These are phyloP conservation scores for Saccharomyces hybrid DNA, from an alignment of 1,139 yeast genomes.

Conservation along the genomic window DNA sequence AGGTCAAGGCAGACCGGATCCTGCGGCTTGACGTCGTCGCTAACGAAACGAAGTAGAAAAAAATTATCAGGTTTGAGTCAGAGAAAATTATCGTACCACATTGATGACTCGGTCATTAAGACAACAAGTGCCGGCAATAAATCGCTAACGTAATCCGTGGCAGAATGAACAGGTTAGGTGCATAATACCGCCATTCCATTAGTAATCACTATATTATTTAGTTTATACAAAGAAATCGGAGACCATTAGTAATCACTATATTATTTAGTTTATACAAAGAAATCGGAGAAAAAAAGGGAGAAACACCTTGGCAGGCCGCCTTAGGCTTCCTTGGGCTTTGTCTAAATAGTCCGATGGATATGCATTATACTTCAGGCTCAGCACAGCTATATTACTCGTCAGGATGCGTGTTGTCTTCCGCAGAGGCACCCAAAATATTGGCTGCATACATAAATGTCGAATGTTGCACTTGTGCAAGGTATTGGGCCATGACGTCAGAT, in stretches of 20 bases:
- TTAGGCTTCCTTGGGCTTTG: background rate
- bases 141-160: background rate
- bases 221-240: background rate
- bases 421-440: slow-evolving; percentile 39
- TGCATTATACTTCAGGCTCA: background rate
- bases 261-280: background rate
- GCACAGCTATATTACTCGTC: slow-evolving; percentile 10
- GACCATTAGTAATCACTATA: background rate
- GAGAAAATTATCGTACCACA: background rate
- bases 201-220: background rate
- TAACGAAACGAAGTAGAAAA: background rate
- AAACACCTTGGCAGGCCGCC: background rate
- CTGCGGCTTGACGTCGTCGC: background rate
- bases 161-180: background rate
- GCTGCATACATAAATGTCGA: slow-evolving; percentile 54
- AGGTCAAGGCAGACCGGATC: background rate
- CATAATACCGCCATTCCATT: background rate
- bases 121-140: background rate
- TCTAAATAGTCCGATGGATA: background rate
- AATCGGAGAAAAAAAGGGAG: background rate
- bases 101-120: background rate
- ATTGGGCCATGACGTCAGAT: slow-evolving; percentile 71
- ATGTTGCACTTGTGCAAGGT: slow-evolving; percentile 62
- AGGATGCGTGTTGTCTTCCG: slow-evolving; percentile 22
- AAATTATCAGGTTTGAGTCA: background rate